Evolutionary conservation across 2,329 filamentous ascomycete species (phyloP).

Genomic region (Nannizzia gypsea): DNA sequence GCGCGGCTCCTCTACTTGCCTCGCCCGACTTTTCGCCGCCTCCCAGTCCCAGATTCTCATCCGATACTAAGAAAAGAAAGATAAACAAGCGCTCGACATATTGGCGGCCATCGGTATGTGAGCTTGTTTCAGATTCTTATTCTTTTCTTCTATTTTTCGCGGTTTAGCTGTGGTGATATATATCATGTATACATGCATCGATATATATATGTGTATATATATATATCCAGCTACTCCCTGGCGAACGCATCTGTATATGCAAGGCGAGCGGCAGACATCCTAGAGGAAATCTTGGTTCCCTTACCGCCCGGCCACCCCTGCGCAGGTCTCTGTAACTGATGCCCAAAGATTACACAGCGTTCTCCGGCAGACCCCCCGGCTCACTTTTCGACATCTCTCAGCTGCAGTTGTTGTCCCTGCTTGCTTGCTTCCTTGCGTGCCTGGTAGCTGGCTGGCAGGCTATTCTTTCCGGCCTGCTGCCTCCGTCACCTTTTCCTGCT

Average conservation of each 20-base stretch:
- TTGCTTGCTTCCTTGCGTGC: not conserved
- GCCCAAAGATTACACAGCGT: constrained; percentile 7
- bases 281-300: not conserved
- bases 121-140: not conserved
- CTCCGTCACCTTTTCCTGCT: not conserved
- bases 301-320: not conserved
- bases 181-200: not conserved
- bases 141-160: not conserved
- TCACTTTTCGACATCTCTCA: not conserved
- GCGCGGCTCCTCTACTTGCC: not conserved
- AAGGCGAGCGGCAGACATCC: not conserved
- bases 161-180: not conserved
- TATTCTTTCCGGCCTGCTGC: not conserved
- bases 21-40: not conserved
- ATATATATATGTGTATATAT: not conserved
- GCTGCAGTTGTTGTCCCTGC: not conserved
- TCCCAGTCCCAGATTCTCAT: not conserved
- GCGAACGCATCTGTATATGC: not conserved
- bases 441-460: too few relatives aligned
- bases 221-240: not conserved
- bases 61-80: not conserved
- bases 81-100: not conserved
- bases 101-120: not conserved
- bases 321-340: constrained; percentile 4
- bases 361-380: not conserved